Conservation (phyloP, 2,329 filamentous ascomycete species). For the Microcyclospora tardicrescens region DNA sequence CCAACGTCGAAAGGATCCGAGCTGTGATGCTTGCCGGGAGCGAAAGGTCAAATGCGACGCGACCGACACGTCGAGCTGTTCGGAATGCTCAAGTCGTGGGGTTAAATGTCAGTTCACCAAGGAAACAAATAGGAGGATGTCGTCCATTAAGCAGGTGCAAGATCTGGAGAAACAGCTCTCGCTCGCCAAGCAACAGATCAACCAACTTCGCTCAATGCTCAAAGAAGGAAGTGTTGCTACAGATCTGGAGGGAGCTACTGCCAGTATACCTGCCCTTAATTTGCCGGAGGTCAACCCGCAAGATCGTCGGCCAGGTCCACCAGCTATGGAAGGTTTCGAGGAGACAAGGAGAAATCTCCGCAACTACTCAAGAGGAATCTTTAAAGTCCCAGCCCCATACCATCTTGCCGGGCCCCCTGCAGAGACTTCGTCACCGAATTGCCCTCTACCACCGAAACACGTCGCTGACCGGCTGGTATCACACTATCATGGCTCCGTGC, state of each 20-base stretch:
- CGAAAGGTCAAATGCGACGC: conserved; percentile 78
- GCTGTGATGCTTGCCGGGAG: conserved; percentile 92
- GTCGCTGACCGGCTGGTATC: conserved; percentile 59
- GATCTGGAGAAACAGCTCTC: conserved; percentile 88
- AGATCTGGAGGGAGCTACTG: conserved; percentile 26
- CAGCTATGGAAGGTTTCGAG: conserved; percentile 54
- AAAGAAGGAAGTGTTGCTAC: conserved; percentile 34
- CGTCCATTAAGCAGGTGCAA: conserved; percentile 97
- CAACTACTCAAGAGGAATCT: conserved; percentile 62
- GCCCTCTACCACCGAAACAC: conserved; percentile 54
- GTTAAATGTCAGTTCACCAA: conserved; percentile 99
- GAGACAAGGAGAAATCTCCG: conserved; percentile 60
- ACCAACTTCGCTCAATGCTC: conserved; percentile 54
- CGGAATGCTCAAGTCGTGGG: conserved; percentile 90
- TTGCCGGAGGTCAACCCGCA: conserved; percentile 27
- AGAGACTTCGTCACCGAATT: conserved; percentile 12
- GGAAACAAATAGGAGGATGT: conserved; percentile 97
- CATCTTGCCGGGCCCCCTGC: conserved; percentile 39
- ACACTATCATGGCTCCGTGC: conserved; percentile 63
- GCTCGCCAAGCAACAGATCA: conserved; percentile 67
- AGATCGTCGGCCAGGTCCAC: conserved; percentile 48
- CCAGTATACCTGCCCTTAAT: conserved; percentile 18
- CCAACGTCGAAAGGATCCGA: conserved; percentile 89
- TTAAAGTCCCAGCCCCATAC: conserved; percentile 62
- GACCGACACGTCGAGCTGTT: conserved; percentile 90